Evolutionary conservation across 2,329 filamentous ascomycete species (phyloP).

Genomic region (Fusarium papillatum): DNA sequence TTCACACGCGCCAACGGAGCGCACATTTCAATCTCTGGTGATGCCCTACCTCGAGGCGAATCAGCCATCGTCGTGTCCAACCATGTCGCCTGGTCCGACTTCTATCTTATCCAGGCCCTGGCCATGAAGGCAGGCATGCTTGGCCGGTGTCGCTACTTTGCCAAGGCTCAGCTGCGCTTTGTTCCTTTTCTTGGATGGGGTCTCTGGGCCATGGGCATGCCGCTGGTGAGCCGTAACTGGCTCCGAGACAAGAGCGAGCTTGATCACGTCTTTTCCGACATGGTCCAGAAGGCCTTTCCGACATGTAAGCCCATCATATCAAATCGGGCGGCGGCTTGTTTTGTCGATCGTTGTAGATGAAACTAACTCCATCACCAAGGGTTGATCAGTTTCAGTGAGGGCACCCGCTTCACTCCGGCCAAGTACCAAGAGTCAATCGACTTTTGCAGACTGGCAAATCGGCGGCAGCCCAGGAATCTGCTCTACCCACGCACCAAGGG

Average conservation of each 20-base stretch:
- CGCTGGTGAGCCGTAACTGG: slow-evolving; percentile 73
- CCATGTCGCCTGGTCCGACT: slow-evolving; percentile 73
- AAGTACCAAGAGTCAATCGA: slow-evolving; percentile 65
- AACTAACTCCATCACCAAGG: slow-evolving; percentile 53
- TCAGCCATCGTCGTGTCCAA: slow-evolving; percentile 72
- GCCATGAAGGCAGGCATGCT: slow-evolving; percentile 69
- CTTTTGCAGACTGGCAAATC: slow-evolving; percentile 66
- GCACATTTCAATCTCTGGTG: slow-evolving; percentile 65
- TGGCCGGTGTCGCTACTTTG: slow-evolving; percentile 72
- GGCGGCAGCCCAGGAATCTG: slow-evolving; percentile 67
- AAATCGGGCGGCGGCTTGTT: not conserved
- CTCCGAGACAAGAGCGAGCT: slow-evolving; percentile 68
- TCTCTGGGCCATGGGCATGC: slow-evolving; percentile 75
- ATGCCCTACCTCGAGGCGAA: slow-evolving; percentile 64
- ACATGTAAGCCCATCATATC: slow-evolving; percentile 61
- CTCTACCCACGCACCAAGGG: slow-evolving; percentile 72
- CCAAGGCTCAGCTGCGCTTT: slow-evolving; percentile 70
- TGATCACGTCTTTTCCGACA: slow-evolving; percentile 67
- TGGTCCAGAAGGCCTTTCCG: slow-evolving; percentile 65
- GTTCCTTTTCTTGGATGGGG: slow-evolving; percentile 75
- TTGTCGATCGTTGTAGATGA: slow-evolving; percentile 3
- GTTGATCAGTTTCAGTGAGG: slow-evolving; percentile 76
- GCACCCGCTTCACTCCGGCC: slow-evolving; percentile 68
- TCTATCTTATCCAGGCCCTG: slow-evolving; percentile 74
- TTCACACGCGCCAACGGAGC: slow-evolving; percentile 69